These are phyloP conservation scores for Vitis hybrid DNA, from an alignment of 177 flowering plant species.

Conservation along the genomic window DNA sequence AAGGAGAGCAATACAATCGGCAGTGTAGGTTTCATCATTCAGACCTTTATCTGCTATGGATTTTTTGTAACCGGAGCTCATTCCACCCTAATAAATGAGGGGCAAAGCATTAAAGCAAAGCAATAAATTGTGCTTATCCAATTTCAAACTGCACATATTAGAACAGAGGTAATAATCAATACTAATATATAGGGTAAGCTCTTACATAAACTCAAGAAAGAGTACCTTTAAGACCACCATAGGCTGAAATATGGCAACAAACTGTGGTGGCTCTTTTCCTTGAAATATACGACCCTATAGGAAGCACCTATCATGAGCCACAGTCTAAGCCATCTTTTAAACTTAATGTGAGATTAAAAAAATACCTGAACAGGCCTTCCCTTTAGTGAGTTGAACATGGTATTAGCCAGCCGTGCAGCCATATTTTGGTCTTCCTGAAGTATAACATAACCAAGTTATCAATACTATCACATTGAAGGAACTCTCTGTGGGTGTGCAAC, in stretches of 20 bases:
- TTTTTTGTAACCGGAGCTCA: conserved; percentile 90
- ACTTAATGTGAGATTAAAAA: conserved; percentile 10
- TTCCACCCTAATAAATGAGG: conserved; percentile 69
- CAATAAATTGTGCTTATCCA: neutral
- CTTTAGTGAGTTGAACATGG: conserved; percentile 89
- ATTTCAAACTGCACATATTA: neutral
- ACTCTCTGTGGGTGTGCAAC: too few relatives aligned
- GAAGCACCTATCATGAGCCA: conserved; percentile 16
- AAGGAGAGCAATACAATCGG: conserved; percentile 83
- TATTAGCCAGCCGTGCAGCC: conserved; percentile 74
- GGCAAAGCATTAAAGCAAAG: conserved; percentile 4
- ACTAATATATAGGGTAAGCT: neutral
- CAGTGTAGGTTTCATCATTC: conserved; percentile 76
- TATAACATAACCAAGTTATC: conserved; percentile 11
- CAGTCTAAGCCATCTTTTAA: conserved; percentile 2
- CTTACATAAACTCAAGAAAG: neutral
- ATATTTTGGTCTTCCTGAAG: conserved; percentile 82
- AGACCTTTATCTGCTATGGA: conserved; percentile 65
- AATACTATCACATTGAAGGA: neutral
- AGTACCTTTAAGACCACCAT: conserved; percentile 93
- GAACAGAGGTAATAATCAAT: neutral
- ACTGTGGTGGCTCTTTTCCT: conserved; percentile 98
- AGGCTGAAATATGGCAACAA: conserved; percentile 91
- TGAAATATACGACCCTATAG: conserved; percentile 82
- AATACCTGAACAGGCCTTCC: conserved; percentile 95